Evolutionary conservation across 805 yeast genomes (phyloP), one percentile per base, ranked within the genome.

Genomic region (Yarrowia sp.): DNA sequence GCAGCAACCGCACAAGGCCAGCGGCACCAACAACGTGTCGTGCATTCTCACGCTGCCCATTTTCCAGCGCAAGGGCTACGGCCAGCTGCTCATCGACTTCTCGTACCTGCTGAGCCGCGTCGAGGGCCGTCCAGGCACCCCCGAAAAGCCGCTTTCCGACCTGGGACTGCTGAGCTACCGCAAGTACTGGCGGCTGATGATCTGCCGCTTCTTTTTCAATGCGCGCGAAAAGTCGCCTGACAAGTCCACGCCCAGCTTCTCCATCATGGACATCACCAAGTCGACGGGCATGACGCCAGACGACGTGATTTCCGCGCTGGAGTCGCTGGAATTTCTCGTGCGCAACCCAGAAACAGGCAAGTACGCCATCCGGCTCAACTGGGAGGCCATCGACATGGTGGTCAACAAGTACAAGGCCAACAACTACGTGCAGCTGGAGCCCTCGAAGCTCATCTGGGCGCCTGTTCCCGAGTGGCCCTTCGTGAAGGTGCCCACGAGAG

Each of bases 121-220:
- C 63, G 97, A 93, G 71, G 84, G 81, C 67, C 86, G 85, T 65
- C 80, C 81, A 62, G 99, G 98, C 0, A 88, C 97, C 0, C 99
- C 99, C 0, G 99, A 94, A 69, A 93, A 92, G 70, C 99, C 99
- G 0, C 77, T 93, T 63, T 86, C 94, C 66, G 92, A 88, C 66
- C 75, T 93, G 61, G 99, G 99, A 0, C 75, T 91, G 56, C 73
- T 88, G 29, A 88, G 97, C 64, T 94, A 93, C 72, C 77, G 96
- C 65, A 88, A 84, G 67, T 93, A 88, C 72, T 94, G 98, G 98
- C 86, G 82, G 66, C 74, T 83, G 1, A 78, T 86, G 4, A 75
- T 90, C 7, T 81, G 94, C 9, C 65, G 65, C 36, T 66, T 67
- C 18, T 55, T 61, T 12, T 29, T 9, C 33, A 31, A 21, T 9